phyloP scores from a whole-genome alignment of 2,329 filamentous ascomycete genomes.

The Nannizziopsis arthrosporioides region DNA sequence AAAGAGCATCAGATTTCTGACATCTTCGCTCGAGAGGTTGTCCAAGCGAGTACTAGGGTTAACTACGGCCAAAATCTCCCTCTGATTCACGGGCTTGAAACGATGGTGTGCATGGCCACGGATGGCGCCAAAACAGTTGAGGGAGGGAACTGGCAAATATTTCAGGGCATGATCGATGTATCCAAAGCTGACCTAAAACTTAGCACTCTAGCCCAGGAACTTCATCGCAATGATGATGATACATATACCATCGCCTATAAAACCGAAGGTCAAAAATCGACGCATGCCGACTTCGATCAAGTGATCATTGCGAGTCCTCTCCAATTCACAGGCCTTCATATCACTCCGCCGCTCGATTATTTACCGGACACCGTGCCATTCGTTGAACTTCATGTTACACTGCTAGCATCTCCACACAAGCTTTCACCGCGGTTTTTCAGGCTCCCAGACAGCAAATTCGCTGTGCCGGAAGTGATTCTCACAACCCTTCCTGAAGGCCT shows the following conservation, averaged over 20 bases:
- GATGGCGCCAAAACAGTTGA: conserved; percentile 67
- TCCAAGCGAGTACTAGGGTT: conserved; percentile 82
- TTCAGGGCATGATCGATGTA: conserved; percentile 61
- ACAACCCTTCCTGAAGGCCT: conserved; percentile 60
- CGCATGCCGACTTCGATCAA: conserved; percentile 50
- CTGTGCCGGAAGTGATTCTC: conserved; percentile 62
- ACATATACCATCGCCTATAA: conserved; percentile 37
- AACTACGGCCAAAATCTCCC: conserved; percentile 87
- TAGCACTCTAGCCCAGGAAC: conserved; percentile 55
- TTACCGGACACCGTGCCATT: conserved; percentile 72
- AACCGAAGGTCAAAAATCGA: conserved; percentile 14
- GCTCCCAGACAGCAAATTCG: conserved; percentile 35
- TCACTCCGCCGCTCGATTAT: conserved; percentile 34
- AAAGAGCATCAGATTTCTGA: conserved; percentile 53
- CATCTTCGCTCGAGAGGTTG: conserved; percentile 63
- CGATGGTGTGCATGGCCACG: conserved; percentile 85
- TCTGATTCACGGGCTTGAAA: conserved; percentile 77
- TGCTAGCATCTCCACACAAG: conserved; percentile 67
- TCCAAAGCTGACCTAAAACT: conserved; percentile 51
- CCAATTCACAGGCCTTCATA: conserved; percentile 62
- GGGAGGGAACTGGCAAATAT: conserved; percentile 92
- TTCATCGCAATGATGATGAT: conserved; percentile 36
- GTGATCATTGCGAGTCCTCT: conserved; percentile 74
- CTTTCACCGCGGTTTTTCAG: conserved; percentile 65
- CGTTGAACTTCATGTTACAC: conserved; percentile 73